A percentile compares a stretch with the other conserved stretches of the same genome.
These are phyloP conservation scores for Trametes villosa DNA, from an alignment of 768 basidiomycete species.

Conservation along the genomic window DNA sequence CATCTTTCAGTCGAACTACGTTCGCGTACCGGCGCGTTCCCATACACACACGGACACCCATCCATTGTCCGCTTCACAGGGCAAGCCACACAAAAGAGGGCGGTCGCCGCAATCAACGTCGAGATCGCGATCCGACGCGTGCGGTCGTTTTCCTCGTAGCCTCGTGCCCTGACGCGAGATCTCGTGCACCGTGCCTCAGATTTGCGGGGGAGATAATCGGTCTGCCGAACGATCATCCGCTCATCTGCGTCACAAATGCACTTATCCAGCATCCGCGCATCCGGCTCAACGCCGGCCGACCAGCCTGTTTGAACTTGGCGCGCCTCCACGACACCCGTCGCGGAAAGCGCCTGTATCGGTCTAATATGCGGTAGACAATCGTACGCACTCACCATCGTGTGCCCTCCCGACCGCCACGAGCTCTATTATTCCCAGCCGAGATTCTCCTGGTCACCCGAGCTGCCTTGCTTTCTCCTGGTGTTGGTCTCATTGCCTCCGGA, in stretches of 20 bases:
- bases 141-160: conserved; percentile 7
- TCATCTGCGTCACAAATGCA: neutral
- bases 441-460: neutral
- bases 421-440: conserved; percentile 10
- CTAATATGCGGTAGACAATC: conserved; percentile 9
- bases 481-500: conserved; percentile 5
- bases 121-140: conserved; percentile 8
- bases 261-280: neutral
- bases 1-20: neutral
- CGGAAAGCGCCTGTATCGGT: conserved; percentile 14
- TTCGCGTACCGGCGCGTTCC: conserved; percentile 10
- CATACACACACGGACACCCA: conserved; percentile 11
- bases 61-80: conserved; percentile 17
- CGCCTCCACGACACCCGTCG: neutral
- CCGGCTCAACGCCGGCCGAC: neutral
- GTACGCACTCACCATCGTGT: conserved; percentile 6
- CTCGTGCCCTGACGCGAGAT: conserved; percentile 14
- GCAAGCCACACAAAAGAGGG: conserved; percentile 11
- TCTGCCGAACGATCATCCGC: conserved; percentile 1
- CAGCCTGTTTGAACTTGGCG: neutral
- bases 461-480: conserved; percentile 1
- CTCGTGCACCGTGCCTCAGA: conserved; percentile 9
- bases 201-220: conserved; percentile 13
- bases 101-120: conserved; percentile 4
- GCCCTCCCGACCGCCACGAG: neutral